A percentile compares a stretch with the other conserved stretches of the same genome.
Conservation (phyloP, 164 flowering plant species). For the Chimonanthus praecox region DNA sequence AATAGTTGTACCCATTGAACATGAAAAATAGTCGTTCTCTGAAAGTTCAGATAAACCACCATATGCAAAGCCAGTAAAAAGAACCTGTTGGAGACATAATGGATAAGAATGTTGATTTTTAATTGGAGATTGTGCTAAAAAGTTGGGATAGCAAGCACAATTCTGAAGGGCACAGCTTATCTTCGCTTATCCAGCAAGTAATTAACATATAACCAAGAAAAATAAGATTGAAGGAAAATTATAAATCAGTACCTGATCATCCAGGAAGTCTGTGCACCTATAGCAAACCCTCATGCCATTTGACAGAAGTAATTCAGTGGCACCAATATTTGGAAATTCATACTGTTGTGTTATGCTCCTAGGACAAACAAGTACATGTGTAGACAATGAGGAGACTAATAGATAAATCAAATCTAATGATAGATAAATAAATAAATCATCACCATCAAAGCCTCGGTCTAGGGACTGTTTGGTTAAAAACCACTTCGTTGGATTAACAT, state of each 20-base stretch:
- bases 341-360: constrained; percentile 54
- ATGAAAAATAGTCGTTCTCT: constrained; percentile 67
- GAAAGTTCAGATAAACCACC: constrained; percentile 91
- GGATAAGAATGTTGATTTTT: neutral
- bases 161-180: neutral
- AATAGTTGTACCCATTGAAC: constrained; percentile 90
- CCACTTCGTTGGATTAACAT: too few relatives aligned
- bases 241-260: constrained; percentile 73
- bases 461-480: too few relatives aligned
- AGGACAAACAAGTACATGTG: constrained; percentile 8
- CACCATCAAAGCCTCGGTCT: too few relatives aligned
- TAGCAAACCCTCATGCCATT: constrained; percentile 96
- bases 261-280: constrained; percentile 81
- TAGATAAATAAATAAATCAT: too few relatives aligned
- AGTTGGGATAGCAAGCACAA: neutral
- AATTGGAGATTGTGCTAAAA: neutral
- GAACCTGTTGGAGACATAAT: constrained; percentile 47
- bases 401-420: too few relatives aligned
- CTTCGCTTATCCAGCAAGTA: neutral
- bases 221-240: neutral
- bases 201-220: neutral
- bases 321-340: constrained; percentile 64
- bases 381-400: neutral
- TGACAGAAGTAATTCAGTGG: constrained; percentile 68
- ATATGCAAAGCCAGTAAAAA: constrained; percentile 85